Percentiles rank a stretch among this genome's conserved stretches.
phyloP scores from a whole-genome alignment of 1,139 yeast species.

The Taphrina populina region DNA sequence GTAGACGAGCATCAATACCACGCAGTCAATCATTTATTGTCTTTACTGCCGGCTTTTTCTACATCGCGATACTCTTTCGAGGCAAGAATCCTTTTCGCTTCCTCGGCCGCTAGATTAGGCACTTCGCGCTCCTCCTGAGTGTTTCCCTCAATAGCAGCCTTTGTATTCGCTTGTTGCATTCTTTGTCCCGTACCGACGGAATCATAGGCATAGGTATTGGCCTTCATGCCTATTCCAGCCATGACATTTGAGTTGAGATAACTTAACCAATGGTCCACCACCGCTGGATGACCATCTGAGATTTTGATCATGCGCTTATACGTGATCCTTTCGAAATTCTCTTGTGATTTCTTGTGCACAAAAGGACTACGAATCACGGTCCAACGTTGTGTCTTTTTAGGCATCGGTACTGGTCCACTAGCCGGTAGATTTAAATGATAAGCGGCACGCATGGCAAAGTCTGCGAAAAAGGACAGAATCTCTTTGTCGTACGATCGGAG shows the following conservation, averaged over 20 bases:
- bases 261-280: slow-evolving; percentile 77
- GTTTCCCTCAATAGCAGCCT: slow-evolving; percentile 8
- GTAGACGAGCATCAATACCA: too few relatives aligned
- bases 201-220: slow-evolving; percentile 46
- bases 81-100: slow-evolving; percentile 19
- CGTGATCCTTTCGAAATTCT: slow-evolving; percentile 87
- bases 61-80: slow-evolving; percentile 9
- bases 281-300: slow-evolving; percentile 83
- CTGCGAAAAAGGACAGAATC: slow-evolving; percentile 71
- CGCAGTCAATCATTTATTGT: too few relatives aligned
- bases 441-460: slow-evolving; percentile 87
- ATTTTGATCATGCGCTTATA: slow-evolving; percentile 70
- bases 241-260: slow-evolving; percentile 74
- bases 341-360: slow-evolving; percentile 91
- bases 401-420: slow-evolving; percentile 64
- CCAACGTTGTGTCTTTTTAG: slow-evolving; percentile 79
- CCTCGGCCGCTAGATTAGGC: slow-evolving; percentile 18
- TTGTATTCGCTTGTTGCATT: slow-evolving; percentile 13
- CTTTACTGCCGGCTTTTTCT: too few relatives aligned
- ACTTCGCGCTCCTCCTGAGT: slow-evolving; percentile 12
- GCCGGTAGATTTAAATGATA: slow-evolving; percentile 85
- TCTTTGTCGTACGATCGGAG: slow-evolving; percentile 71
- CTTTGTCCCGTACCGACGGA: slow-evolving; percentile 17
- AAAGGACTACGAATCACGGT: slow-evolving; percentile 92
- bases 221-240: slow-evolving; percentile 79